Evolutionary conservation across 1,284 basidiomycete genomes (phyloP).

Genomic region (Dichomitus squalens): DNA sequence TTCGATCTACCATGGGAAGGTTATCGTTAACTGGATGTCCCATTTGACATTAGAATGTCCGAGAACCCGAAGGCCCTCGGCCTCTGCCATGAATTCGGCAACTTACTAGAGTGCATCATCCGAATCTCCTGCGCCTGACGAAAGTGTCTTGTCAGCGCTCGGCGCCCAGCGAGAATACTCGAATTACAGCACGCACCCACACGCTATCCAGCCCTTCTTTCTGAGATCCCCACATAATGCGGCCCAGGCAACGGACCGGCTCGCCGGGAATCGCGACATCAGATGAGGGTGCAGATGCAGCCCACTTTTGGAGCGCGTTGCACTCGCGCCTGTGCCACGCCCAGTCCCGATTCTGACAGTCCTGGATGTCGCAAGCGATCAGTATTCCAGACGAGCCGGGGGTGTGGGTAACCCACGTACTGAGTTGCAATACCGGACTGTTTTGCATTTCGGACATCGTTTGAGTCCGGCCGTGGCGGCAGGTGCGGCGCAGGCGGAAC

Average conservation of each 20-base stretch:
- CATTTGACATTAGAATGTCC: too few species aligned
- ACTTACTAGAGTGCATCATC: constrained; percentile 77
- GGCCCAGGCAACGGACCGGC: constrained; percentile 74
- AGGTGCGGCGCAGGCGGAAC: constrained; percentile 65
- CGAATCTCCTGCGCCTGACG: constrained; percentile 68
- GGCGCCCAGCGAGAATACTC: constrained; percentile 1
- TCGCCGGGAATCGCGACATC: constrained; percentile 64
- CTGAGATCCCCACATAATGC: constrained; percentile 70
- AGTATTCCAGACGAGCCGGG: background rate
- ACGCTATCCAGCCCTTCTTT: constrained; percentile 53
- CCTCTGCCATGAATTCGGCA: background rate
- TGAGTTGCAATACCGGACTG: constrained; percentile 71
- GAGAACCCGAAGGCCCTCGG: background rate
- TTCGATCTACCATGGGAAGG: constrained; percentile 44
- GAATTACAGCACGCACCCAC: constrained; percentile 53
- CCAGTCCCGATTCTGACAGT: constrained; percentile 84
- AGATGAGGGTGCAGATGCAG: constrained; percentile 46
- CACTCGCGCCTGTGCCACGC: constrained; percentile 78
- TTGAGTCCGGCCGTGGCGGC: constrained; percentile 44
- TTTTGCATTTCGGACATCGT: constrained; percentile 73
- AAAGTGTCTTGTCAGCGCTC: constrained; percentile 3
- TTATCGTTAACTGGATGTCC: background rate
- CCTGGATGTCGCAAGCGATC: constrained; percentile 40
- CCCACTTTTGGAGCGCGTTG: constrained; percentile 62
- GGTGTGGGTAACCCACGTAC: constrained; percentile 40